Conservation (phyloP, 805 yeast genomes). For the Metschnikowia cerradonensis region DNA sequence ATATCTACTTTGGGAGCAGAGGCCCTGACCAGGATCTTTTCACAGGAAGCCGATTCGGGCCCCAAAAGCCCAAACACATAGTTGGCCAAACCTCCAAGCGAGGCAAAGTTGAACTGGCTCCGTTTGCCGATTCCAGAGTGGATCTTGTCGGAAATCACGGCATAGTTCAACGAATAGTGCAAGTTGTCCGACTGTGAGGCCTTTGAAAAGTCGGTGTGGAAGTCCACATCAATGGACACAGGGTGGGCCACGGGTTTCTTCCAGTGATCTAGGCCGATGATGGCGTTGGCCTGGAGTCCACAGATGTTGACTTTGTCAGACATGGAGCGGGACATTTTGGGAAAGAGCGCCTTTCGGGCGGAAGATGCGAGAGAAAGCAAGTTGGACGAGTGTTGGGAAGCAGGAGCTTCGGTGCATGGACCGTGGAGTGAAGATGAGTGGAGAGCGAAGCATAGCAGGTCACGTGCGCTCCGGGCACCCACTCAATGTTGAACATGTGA, state of each 20-base stretch:
- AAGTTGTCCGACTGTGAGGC: slow-evolving; percentile 84
- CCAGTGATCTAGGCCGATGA: slow-evolving; percentile 77
- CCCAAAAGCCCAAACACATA: slow-evolving; percentile 42
- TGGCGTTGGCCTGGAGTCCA: slow-evolving; percentile 56
- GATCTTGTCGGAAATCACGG: slow-evolving; percentile 71
- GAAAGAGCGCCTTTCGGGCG: slow-evolving; percentile 11
- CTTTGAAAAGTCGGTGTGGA: slow-evolving; percentile 61
- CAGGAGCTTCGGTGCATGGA: not conserved
- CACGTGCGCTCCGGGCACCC: not conserved
- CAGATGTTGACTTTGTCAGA: slow-evolving; percentile 45
- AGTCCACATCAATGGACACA: slow-evolving; percentile 51
- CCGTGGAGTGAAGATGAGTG: not conserved
- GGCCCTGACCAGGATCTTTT: slow-evolving; percentile 36
- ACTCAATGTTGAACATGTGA: too few species aligned
- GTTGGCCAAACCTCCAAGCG: slow-evolving; percentile 47
- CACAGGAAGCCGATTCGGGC: slow-evolving; percentile 44
- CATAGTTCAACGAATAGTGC: slow-evolving; percentile 81
- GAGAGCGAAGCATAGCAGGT: not conserved
- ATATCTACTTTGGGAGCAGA: slow-evolving; percentile 54
- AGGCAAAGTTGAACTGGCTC: slow-evolving; percentile 37
- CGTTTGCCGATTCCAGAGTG: slow-evolving; percentile 45
- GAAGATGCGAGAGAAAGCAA: slow-evolving; percentile 10
- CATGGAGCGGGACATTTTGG: slow-evolving; percentile 13
- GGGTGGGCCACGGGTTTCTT: slow-evolving; percentile 64
- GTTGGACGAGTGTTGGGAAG: slow-evolving; percentile 1